Evolutionary conservation across 2,329 filamentous ascomycete species (phyloP), one percentile per base, ranked within the genome.

Genomic region (Bipolaris gigantea): DNA sequence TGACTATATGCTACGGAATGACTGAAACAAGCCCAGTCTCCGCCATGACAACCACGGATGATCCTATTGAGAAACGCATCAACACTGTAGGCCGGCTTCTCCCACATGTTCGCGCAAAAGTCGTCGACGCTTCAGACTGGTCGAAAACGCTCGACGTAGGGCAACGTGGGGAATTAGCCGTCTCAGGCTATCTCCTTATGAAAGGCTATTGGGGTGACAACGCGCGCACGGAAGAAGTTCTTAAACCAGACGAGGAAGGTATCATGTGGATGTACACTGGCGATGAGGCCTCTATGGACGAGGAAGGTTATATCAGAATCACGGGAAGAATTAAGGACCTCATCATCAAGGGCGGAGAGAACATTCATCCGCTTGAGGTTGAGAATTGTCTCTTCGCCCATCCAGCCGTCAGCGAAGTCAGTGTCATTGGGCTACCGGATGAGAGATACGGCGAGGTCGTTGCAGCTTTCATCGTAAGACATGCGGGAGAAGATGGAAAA

Each of bases 1-100:
- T 97, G 19, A 93, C 92, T 0, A 97, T 96, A 60, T 96, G 92
- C 79, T 97, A 97, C 73, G 92, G 92, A 57, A 96, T 96, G 92
- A 97, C 92, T 1, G 92, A 97, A 76, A 97, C 92, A 1, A 83
- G 81, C 44, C 89, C 89, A 36, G 89, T 90, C 3, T 74, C 69
- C 42, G 85, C 84, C 60, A 96, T 96, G 92, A 96, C 92, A 0
- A 80, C 85, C 0, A 92, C 90, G 0, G 76, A 83, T 16, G 92
- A 96, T 69, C 86, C 90, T 0, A 78, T 90, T 2, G 82, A 82
- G 34, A 89, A 89, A 74, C 82, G 92, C 36, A 88, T 90, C 47
- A 81, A 84, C 35, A 88, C 84, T 3, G 90, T 97, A 1, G 94
- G 94, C 2, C 80, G 82, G n/a, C 79, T 89, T 0, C 85, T 97